phyloP scores from a whole-genome alignment of 2,329 filamentous ascomycete genomes.

The Lachnellula cervina region DNA sequence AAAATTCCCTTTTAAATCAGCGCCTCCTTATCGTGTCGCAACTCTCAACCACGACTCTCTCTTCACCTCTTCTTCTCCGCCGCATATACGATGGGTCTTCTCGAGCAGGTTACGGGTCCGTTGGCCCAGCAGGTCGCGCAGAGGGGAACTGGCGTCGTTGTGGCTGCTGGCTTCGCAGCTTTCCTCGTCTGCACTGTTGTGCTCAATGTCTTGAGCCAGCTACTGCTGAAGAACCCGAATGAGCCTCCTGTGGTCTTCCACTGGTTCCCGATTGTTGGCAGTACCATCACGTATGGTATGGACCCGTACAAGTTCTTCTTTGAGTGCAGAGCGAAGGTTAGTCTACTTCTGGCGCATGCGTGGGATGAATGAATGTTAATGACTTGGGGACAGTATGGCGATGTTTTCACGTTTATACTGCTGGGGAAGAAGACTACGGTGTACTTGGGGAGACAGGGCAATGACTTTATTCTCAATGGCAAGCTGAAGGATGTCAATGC shows the following conservation, averaged over 20 bases:
- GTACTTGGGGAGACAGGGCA: slow-evolving; percentile 73
- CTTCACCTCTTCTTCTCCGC: not conserved
- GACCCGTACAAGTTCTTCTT: slow-evolving; percentile 88
- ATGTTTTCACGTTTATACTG: slow-evolving; percentile 84
- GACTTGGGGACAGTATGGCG: slow-evolving; percentile 59
- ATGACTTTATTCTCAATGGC: slow-evolving; percentile 88
- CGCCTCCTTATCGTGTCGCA: not conserved
- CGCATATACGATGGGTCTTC: slow-evolving; percentile 26
- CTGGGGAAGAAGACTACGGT: slow-evolving; percentile 88
- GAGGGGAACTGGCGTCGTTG: slow-evolving; percentile 24
- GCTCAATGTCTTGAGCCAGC: slow-evolving; percentile 74
- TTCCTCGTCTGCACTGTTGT: slow-evolving; percentile 55
- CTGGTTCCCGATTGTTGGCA: slow-evolving; percentile 79
- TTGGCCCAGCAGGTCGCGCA: slow-evolving; percentile 27
- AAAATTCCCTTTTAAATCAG: not conserved
- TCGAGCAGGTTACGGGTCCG: slow-evolving; percentile 25
- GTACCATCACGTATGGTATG: slow-evolving; percentile 90
- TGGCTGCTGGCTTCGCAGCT: slow-evolving; percentile 23
- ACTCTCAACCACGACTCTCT: not conserved
- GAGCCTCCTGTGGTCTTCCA: slow-evolving; percentile 79
- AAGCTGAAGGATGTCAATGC: slow-evolving; percentile 86
- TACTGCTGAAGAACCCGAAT: slow-evolving; percentile 76
- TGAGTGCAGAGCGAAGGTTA: slow-evolving; percentile 65
- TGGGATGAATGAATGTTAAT: slow-evolving; percentile 10
- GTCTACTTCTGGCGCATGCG: slow-evolving; percentile 34